Evolutionary conservation across 129 eudicot species (phyloP).

Genomic region (Oenanthe sinensis): DNA sequence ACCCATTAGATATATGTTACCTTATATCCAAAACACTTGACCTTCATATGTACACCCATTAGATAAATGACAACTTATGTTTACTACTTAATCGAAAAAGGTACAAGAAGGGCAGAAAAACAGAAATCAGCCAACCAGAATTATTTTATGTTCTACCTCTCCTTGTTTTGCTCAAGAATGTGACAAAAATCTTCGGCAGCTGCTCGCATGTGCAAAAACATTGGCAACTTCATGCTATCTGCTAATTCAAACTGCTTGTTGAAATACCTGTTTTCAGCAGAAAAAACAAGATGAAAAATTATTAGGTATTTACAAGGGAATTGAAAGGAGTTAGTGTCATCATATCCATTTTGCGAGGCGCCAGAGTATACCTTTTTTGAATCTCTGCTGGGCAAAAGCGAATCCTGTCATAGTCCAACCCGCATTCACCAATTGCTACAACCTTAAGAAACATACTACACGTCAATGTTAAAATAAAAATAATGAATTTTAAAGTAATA

Average conservation of each 20-base stretch:
- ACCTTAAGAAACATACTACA: constrained; percentile 45
- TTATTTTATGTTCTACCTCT: constrained; percentile 33
- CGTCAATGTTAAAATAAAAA: not conserved
- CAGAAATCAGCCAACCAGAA: not conserved
- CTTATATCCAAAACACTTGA: not conserved
- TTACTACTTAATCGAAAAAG: not conserved
- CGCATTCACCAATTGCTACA: constrained; percentile 99
- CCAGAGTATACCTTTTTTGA: constrained; percentile 65
- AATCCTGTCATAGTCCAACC: constrained; percentile 96
- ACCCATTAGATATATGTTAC: too few species aligned
- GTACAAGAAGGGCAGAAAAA: not conserved
- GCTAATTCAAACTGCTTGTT: constrained; percentile 96
- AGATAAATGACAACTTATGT: not conserved
- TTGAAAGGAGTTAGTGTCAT: not conserved
- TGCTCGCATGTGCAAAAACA: constrained; percentile 99
- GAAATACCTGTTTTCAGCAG: constrained; percentile 53
- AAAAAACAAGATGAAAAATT: constrained; percentile 3
- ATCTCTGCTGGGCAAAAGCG: constrained; percentile 86
- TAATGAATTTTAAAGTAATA: not conserved
- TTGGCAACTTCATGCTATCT: constrained; percentile 69
- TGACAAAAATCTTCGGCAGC: constrained; percentile 88
- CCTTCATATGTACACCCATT: not conserved
- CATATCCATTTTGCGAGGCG: not conserved
- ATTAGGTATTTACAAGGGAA: not conserved
- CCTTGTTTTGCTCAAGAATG: constrained; percentile 68